Conservation (phyloP, 2,329 filamentous ascomycete genomes). For the Pseudogymnoascus sp. region DNA sequence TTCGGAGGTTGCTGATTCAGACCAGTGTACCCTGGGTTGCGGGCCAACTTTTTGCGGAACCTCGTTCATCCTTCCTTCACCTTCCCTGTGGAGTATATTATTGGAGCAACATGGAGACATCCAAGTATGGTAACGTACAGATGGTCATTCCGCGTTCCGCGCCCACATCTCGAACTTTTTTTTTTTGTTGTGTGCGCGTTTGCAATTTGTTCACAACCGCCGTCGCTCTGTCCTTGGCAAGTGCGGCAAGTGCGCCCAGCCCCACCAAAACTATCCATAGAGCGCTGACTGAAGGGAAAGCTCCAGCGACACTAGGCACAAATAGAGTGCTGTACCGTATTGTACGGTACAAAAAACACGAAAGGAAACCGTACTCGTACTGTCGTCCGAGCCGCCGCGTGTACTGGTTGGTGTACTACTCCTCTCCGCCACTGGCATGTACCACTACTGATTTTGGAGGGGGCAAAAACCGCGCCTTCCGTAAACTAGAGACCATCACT, state of each 20-base stretch:
- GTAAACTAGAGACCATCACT: constrained; percentile 4
- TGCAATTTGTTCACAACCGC: constrained; percentile 7
- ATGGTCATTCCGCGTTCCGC: constrained; percentile 1
- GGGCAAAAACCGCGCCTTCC: neutral
- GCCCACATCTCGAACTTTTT: neutral
- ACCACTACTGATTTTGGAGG: neutral
- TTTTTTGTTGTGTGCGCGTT: neutral
- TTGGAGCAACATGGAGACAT: constrained; percentile 2
- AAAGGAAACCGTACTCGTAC: neutral
- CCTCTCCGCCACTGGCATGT: constrained; percentile 4
- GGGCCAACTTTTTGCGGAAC: constrained; percentile 8
- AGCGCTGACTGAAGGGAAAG: neutral
- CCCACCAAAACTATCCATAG: neutral
- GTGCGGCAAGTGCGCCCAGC: constrained; percentile 3
- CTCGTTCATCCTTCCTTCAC: neutral
- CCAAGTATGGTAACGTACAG: neutral
- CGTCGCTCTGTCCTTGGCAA: neutral
- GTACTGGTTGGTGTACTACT: constrained; percentile 1
- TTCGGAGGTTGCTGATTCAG: constrained; percentile 9
- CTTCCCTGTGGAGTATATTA: constrained; percentile 5
- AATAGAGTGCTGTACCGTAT: neutral
- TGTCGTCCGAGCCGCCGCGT: constrained; percentile 5
- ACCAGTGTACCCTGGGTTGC: constrained; percentile 8
- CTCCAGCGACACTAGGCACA: neutral
- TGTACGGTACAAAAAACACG: neutral